Conservation (phyloP, 441 rosid species). For the Raphanus hybrid region DNA sequence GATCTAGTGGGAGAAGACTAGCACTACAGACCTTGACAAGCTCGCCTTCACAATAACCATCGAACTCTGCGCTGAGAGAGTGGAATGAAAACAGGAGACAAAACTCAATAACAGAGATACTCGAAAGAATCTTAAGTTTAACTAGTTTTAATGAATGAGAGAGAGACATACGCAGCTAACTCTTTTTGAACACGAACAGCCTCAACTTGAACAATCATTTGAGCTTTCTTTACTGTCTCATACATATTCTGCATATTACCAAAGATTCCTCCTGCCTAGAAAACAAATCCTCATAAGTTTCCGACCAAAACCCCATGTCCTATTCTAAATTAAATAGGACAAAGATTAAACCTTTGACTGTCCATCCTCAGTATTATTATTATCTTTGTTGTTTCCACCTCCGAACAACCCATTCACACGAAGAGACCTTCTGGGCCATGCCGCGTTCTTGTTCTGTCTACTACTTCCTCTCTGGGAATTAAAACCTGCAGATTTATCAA, state of each 20-base stretch:
- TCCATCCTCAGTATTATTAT: slow-evolving; percentile 52
- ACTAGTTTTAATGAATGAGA: slow-evolving; percentile 2
- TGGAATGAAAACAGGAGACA: slow-evolving; percentile 22
- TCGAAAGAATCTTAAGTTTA: not conserved
- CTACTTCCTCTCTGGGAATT: slow-evolving; percentile 46
- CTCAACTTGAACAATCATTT: slow-evolving; percentile 96
- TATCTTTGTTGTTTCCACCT: slow-evolving; percentile 86
- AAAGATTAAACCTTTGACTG: slow-evolving; percentile 58
- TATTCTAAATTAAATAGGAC: not conserved
- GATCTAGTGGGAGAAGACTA: not conserved
- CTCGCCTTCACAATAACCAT: slow-evolving; percentile 96
- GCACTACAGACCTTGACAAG: slow-evolving; percentile 70
- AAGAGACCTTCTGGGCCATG: slow-evolving; percentile 45
- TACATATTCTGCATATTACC: slow-evolving; percentile 93
- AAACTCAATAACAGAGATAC: slow-evolving; percentile 26
- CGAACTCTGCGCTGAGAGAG: slow-evolving; percentile 83
- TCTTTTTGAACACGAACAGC: slow-evolving; percentile 94
- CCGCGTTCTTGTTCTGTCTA: slow-evolving; percentile 35
- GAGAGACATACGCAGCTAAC: slow-evolving; percentile 71
- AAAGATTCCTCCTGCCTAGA: slow-evolving; percentile 89
- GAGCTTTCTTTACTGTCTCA: slow-evolving; percentile 94
- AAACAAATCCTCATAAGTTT: slow-evolving; percentile 10
- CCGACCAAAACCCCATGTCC: not conserved
- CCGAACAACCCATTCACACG: slow-evolving; percentile 70
- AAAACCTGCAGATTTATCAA: slow-evolving; percentile 41